Percentiles rank a stretch among this genome's conserved stretches.
Evolutionary conservation across 306 rosid species (phyloP).

Genomic region (Cucumis cinereus): DNA sequence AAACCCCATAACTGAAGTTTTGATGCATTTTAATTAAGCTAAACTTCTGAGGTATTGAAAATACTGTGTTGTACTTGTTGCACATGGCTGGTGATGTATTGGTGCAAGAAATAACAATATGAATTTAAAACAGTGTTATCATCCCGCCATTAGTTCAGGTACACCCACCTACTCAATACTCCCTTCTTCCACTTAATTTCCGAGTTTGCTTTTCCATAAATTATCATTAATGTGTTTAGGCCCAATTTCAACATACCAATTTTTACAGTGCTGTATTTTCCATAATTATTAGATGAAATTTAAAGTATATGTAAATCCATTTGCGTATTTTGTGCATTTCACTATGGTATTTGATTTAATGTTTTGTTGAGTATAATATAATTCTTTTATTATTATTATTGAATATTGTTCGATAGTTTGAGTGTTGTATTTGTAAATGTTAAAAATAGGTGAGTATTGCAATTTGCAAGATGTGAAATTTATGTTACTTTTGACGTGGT

Average conservation of each 20-base stretch:
- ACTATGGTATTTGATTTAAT: not conserved
- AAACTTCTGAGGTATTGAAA: not conserved
- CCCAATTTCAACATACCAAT: not conserved
- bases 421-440: not conserved
- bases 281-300: not conserved
- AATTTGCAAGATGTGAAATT: too few species aligned
- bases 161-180: not conserved
- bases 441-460: not conserved
- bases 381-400: not conserved
- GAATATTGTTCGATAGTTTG: not conserved
- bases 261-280: not conserved
- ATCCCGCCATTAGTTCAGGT: not conserved
- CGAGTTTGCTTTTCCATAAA: not conserved
- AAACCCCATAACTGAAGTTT: not conserved
- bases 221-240: not conserved
- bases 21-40: not conserved
- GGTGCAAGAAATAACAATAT: not conserved
- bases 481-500: too few species aligned
- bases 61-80: not conserved
- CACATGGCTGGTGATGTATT: not conserved
- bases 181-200: not conserved
- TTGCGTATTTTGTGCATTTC: not conserved
- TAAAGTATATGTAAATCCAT: not conserved
- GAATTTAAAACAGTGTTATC: not conserved
- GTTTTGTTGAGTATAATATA: not conserved